Evolutionary conservation across 257 asterid species (phyloP), one percentile per base, ranked within the genome.

Genomic region (Gentiana macrophylla): DNA sequence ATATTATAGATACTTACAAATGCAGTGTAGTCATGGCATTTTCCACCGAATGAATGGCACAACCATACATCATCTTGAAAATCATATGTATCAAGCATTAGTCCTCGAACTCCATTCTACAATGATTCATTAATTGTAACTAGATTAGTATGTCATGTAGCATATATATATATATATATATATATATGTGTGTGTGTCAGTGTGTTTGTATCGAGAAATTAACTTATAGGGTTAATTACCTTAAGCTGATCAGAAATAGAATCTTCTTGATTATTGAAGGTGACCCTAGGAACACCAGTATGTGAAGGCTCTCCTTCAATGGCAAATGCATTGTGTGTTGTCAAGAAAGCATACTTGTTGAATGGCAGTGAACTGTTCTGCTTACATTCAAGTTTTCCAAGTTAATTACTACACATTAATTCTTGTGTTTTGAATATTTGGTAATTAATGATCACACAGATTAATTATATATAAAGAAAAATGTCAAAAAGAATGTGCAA

Each of bases 31-130:
- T 89, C 94, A 47, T 83, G 69, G 69, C 97, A 89, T 45, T 81
- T 1, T 69, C 95, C 94, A 13, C 84, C 80, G 24, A 73, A 89
- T 5, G 97, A 89, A 73, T 89, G 97, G 75, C 97, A 89, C 63
- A 89, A 6, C 95, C 97, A 89, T 12, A 89, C 65, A 65, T 69
- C 90, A 15, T 77, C 94, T 45, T 84, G 57, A 33, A 76, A 89
- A 71, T 86, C 93, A 48, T 89, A 89, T 1, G 84, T 79, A 57
- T 89, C 97, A 4, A 89, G 88, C 97, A 86, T 89, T 38, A 89
- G 64, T 2, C 80, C 97, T 11, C 95, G 95, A 61, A 89, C 95
- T 3, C 97, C 97, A 53, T 86, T 72, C 97, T 89, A 44, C 46
- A 55, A 61, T 49, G 9, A 24, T 24, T 24, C 24, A 24, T 24